phyloP scores from a whole-genome alignment of 768 basidiomycete species.

The Pholiota microspora region DNA sequence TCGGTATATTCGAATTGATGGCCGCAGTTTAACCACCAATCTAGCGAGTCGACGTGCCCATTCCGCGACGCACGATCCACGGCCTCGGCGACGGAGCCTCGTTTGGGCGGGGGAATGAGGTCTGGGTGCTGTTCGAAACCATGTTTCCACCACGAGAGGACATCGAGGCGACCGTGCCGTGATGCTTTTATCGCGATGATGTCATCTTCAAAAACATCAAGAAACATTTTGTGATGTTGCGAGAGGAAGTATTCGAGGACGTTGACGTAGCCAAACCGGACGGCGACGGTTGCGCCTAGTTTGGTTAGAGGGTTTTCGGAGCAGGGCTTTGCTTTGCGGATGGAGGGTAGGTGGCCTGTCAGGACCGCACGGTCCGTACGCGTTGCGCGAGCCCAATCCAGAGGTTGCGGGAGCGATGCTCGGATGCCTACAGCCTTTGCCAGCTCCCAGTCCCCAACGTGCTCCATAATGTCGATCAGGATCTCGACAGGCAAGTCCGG shows the following conservation, averaged over 20 bases:
- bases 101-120: constrained; percentile 52
- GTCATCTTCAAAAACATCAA: constrained; percentile 60
- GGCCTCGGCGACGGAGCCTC: constrained; percentile 59
- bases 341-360: constrained; percentile 53
- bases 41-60: constrained; percentile 70
- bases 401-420: constrained; percentile 62
- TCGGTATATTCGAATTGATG: constrained; percentile 74
- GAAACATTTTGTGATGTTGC: constrained; percentile 62
- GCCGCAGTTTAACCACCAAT: constrained; percentile 79
- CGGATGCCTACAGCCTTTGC: constrained; percentile 73
- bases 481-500: constrained; percentile 77
- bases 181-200: constrained; percentile 79
- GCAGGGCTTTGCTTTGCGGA: constrained; percentile 58
- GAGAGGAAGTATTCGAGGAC: constrained; percentile 74
- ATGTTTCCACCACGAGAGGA: constrained; percentile 83
- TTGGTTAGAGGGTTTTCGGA: constrained; percentile 60
- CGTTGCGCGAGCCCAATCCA: constrained; percentile 72
- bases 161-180: constrained; percentile 63
- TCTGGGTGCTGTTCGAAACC: constrained; percentile 60
- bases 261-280: constrained; percentile 75
- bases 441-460: constrained; percentile 84
- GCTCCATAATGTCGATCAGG: constrained; percentile 73
- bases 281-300: constrained; percentile 61
- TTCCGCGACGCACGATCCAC: constrained; percentile 78
- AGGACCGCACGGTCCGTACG: constrained; percentile 72